Conservation (phyloP, 345 rosid species). For the Schrenkiella parvula region DNA sequence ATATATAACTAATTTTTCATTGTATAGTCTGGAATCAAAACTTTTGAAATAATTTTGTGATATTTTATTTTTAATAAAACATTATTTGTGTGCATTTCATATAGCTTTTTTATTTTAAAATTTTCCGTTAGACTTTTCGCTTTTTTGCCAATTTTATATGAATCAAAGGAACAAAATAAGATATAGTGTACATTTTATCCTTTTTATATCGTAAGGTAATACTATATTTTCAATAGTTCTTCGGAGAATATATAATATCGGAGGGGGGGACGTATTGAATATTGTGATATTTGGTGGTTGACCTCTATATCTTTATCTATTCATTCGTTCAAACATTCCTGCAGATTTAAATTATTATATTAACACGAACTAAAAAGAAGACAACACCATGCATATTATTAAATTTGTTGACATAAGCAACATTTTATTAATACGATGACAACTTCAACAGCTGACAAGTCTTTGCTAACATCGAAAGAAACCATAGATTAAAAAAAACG, state of each 20-base stretch:
- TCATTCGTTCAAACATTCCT: background rate
- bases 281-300: background rate
- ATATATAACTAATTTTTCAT: too few species aligned
- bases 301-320: background rate
- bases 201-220: background rate
- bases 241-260: background rate
- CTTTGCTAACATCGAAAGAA: slow-evolving; percentile 7
- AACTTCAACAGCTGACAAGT: background rate
- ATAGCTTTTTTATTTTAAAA: too few species aligned
- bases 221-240: background rate
- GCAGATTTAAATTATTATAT: background rate
- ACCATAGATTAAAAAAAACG: background rate
- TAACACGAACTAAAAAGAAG: background rate
- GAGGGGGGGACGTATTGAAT: background rate
- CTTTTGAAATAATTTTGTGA: too few species aligned
- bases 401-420: background rate
- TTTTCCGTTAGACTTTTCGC: background rate
- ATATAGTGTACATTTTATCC: background rate
- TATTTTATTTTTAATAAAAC: too few species aligned
- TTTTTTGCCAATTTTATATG: background rate
- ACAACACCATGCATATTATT: background rate
- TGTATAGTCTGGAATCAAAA: too few species aligned
- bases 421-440: background rate
- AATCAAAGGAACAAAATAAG: background rate
- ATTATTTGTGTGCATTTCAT: too few species aligned